A percentile compares a stretch with the other conserved stretches of the same genome.
phyloP scores from a whole-genome alignment of 139 green algal genomes.

The Tetraselmis chui region DNA sequence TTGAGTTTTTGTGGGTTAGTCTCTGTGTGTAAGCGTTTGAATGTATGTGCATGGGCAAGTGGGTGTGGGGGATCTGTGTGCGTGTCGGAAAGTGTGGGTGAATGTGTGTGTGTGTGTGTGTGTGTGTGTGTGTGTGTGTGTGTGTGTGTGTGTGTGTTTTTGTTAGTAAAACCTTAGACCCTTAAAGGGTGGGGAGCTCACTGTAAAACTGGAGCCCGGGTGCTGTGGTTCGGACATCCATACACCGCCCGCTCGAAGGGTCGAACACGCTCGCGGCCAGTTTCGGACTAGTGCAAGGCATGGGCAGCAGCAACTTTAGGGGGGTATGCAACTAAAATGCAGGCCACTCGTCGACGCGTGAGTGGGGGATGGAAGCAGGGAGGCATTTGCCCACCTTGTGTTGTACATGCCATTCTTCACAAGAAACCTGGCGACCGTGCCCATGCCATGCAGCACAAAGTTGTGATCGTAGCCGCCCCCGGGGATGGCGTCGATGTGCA shows the following conservation, averaged over 20 bases:
- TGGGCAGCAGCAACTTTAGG: neutral
- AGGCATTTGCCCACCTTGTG: constrained; percentile 26
- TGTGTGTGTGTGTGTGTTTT: too few relatives aligned
- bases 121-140: too few relatives aligned
- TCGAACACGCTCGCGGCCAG: constrained; percentile 57
- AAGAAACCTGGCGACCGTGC: constrained; percentile 37
- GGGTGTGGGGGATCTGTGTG: too few relatives aligned
- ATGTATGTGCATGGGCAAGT: too few relatives aligned
- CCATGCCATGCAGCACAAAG: constrained; percentile 67
- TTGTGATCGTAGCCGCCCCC: constrained; percentile 88
- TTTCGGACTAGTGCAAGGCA: constrained; percentile 39
- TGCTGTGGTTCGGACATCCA: constrained; percentile 71
- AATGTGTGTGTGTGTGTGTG: too few relatives aligned
- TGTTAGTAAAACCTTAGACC: too few relatives aligned
- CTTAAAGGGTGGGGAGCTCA: neutral
- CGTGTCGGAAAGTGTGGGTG: too few relatives aligned
- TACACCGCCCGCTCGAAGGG: constrained; percentile 42
- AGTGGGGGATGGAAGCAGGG: neutral
- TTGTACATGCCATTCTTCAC: constrained; percentile 32
- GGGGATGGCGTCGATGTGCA: neutral
- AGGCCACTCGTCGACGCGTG: neutral
- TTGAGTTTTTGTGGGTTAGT: too few relatives aligned
- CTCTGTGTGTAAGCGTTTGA: too few relatives aligned
- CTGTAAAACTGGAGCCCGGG: constrained; percentile 80
- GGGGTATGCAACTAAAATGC: neutral